These are phyloP conservation scores for Pseudomassariella vexata DNA, from an alignment of 2,329 filamentous ascomycete species.

Conservation along the genomic window DNA sequence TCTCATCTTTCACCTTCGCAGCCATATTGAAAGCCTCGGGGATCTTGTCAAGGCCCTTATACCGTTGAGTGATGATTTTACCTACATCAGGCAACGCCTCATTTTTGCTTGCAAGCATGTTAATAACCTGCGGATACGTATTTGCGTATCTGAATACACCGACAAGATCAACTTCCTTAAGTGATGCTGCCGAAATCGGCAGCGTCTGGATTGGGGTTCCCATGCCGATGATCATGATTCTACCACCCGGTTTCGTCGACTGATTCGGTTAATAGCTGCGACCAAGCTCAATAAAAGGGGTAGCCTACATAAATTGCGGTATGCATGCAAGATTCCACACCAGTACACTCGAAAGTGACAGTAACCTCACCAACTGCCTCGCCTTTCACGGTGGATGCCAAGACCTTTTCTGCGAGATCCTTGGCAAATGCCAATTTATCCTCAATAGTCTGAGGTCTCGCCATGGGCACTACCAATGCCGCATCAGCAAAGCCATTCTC, in stretches of 20 bases:
- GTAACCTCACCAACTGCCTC: conserved; percentile 55
- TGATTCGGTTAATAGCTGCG: conserved; percentile 14
- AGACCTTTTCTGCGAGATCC: conserved; percentile 39
- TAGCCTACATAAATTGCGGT: conserved; percentile 61
- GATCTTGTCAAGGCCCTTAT: conserved; percentile 56
- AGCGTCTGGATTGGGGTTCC: conserved; percentile 71
- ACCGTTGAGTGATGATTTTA: conserved; percentile 66
- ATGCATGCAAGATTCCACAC: conserved; percentile 71
- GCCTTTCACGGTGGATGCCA: conserved; percentile 22
- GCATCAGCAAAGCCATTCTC: conserved; percentile 50
- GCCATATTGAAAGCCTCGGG: conserved; percentile 70
- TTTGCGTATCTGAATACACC: conserved; percentile 75
- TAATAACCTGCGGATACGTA: conserved; percentile 57
- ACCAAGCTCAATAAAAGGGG: not conserved
- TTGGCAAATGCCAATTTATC: conserved; percentile 48
- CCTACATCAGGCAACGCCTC: conserved; percentile 56
- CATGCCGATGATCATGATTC: conserved; percentile 74
- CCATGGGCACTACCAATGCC: conserved; percentile 42
- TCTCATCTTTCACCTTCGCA: conserved; percentile 61
- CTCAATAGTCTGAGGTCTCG: conserved; percentile 41
- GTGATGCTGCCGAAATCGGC: conserved; percentile 64
- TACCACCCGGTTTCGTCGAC: conserved; percentile 61
- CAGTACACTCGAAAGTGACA: conserved; percentile 72
- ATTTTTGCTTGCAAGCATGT: conserved; percentile 42
- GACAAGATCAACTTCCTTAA: conserved; percentile 73